Conservation (phyloP, 495 filamentous ascomycete genomes). For the Halenospora varia region DNA sequence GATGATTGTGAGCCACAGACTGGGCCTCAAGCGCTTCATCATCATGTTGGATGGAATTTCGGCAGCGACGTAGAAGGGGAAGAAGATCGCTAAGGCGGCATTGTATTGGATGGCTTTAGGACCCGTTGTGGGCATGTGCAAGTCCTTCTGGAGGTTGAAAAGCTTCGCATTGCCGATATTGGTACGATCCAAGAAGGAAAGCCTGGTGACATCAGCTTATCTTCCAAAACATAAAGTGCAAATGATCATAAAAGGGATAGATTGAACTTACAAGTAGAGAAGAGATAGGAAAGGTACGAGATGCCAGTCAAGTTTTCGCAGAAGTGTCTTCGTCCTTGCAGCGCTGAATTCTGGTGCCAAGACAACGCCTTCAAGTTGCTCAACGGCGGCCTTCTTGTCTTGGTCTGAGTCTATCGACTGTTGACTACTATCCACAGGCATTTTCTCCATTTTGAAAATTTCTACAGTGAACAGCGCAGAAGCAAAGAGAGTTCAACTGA, state of each 20-base stretch:
- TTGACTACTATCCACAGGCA: too few species aligned
- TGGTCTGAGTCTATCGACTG: too few species aligned
- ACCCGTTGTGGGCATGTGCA: slow-evolving; percentile 31
- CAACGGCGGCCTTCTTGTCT: too few species aligned
- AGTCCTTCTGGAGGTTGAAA: slow-evolving; percentile 47
- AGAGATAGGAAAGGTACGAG: slow-evolving; percentile 47
- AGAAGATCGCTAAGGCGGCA: slow-evolving; percentile 53
- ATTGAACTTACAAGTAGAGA: slow-evolving; percentile 35
- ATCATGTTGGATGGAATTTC: slow-evolving; percentile 61
- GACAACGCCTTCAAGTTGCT: too few species aligned
- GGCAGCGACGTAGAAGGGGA: slow-evolving; percentile 59
- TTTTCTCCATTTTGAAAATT: too few species aligned
- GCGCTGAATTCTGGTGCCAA: too few species aligned
- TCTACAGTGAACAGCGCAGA: too few species aligned
- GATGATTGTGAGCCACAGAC: slow-evolving; percentile 51
- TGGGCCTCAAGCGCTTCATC: slow-evolving; percentile 59
- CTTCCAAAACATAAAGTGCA: neutral
- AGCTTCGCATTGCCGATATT: slow-evolving; percentile 87
- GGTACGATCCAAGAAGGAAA: slow-evolving; percentile 50
- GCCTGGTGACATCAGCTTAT: neutral
- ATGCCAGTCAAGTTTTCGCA: slow-evolving; percentile 42
- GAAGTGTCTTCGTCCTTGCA: slow-evolving; percentile 31
- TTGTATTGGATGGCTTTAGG: slow-evolving; percentile 55
- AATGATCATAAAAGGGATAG: too few species aligned
- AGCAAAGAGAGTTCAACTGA: too few species aligned